Base-by-base conservation (phyloP, 148 eudicot species). In the Nepenthes mirabilis region DNA sequence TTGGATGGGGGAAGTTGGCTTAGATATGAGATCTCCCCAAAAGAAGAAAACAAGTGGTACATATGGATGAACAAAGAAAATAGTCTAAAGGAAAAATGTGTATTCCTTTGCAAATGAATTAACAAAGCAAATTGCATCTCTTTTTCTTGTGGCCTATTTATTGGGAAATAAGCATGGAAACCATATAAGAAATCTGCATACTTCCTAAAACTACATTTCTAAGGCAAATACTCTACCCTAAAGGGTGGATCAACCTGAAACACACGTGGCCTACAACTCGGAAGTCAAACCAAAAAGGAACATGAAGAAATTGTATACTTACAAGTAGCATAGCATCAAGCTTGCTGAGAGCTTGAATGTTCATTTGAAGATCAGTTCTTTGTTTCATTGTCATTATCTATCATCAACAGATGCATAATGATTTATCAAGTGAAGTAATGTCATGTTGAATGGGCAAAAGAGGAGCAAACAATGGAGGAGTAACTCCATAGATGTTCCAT, bases 401-500 rank as follows among this genome's bases (percentile, higher is more conserved):
- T 10, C 43, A 58, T 23, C 23, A 34, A 43, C 43, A 57, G 11
- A 33, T 7, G 14, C 23, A 52, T 33, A 43, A 55, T 14, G 1
- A 11, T 55, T 34, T 33, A 35, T 12, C 23, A 35, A 2, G 8
- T 14, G 11, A 13, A 6, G 13, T 11, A 33, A 62, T 43, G 2
- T 55, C 2, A 52, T 14, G 9, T 9, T 50, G 43, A 12, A 33
- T 10, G 10, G 33, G 23, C 1, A 1, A 43, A 61, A 51, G 59
- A 47, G 32, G 2, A 14, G 37, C 36, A 9, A 52, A 3, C 11
- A 47, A 55, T 34, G 64, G 56, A 14, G 12, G 45, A 13, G 58
- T 72, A 74, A 91, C 89, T 88, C 96, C 83, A 88, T 88, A n/a
- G 61, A 70, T 35, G 77, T 60, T 66, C 96, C 96, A 76, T 81